Evolutionary conservation across 352 stramenopile species (phyloP).

Genomic region (Phytopythium boreale): DNA sequence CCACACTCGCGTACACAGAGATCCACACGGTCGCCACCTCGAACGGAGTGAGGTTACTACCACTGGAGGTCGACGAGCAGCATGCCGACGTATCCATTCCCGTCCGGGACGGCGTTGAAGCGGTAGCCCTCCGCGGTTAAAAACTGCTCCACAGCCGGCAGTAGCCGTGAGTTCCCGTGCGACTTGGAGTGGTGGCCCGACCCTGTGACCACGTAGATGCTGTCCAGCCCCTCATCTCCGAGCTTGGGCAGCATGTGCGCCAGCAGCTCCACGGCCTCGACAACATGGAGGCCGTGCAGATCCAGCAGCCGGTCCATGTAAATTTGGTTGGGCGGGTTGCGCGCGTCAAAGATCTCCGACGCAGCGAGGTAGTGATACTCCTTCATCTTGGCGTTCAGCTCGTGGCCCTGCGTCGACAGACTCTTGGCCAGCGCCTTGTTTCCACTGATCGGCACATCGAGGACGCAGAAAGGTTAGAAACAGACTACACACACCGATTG

Average conservation of each 20-base stretch:
- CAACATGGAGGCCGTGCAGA: conserved; percentile 79
- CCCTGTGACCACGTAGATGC: conserved; percentile 78
- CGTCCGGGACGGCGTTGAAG: conserved; percentile 64
- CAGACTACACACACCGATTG: not conserved
- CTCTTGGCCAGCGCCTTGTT: conserved; percentile 72
- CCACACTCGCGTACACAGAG: not conserved
- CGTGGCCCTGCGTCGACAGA: conserved; percentile 73
- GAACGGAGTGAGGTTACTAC: conserved; percentile 19
- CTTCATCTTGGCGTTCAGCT: conserved; percentile 86
- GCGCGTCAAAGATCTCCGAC: conserved; percentile 73
- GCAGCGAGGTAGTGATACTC: conserved; percentile 71
- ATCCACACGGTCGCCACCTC: not conserved
- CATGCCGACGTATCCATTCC: conserved; percentile 80
- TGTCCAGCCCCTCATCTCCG: conserved; percentile 63
- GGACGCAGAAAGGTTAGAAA: conserved; percentile 9
- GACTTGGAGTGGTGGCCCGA: conserved; percentile 82
- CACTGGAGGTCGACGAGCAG: conserved; percentile 78
- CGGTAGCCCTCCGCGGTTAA: conserved; percentile 70
- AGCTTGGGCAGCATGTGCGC: conserved; percentile 69
- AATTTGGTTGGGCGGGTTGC: conserved; percentile 71
- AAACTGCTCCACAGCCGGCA: conserved; percentile 82
- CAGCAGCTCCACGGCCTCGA: conserved; percentile 76
- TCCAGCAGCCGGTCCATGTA: conserved; percentile 82
- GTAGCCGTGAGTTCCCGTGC: conserved; percentile 57
- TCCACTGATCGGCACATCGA: conserved; percentile 31